Evolutionary conservation across 2,329 filamentous ascomycete species (phyloP), one percentile per base, ranked within the genome.

Genomic region (Ophiosphaerella korrae): DNA sequence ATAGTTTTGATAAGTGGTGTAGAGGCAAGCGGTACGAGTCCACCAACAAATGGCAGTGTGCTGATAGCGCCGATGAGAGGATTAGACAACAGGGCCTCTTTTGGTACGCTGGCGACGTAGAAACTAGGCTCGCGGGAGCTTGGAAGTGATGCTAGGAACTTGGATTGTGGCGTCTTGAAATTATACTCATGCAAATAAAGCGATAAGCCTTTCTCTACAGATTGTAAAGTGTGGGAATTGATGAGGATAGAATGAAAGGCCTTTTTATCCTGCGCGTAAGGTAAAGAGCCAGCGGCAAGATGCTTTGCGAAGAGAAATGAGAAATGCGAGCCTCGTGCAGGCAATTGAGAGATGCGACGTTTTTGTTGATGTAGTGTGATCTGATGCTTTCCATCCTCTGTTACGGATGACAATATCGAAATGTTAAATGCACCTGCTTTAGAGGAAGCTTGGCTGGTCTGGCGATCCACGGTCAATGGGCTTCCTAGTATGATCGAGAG

Each of bases 281-380:
- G 69, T 1, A 73, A 43, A 7, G 64, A 67, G 35, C 69, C 67
- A 8, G 57, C 60, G 8, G 67, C 66, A 7, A 72, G 44, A 38
- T 73, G 69, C 46, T 72, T 73, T 36, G 69, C 67, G 44, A 59
- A 66, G 7, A 72, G 56, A 5, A 59, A 53, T n/a, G 67, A 72
- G 39, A 63, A 62, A 7, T 63, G 53, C 1, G 66, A 66, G 23
- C 64, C 63, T 29, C 45, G 54, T 1, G 63, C 48, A 2, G 63
- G 60, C 16, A 58, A 52, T 31, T 71, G 66, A 2, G 60, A 50
- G 23, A 62, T 55, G 14, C 48, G 60, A 9, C 57, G 64, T 34
- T 62, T 68, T 36, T 65, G 60, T 29, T 63, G 57, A 29, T 39
- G 49, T 13, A 73, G 57, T 1, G 59, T 58, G 8, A 72, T 44